Evolutionary conservation across 495 filamentous ascomycete genomes (phyloP), one percentile per base, ranked within the genome.

Genomic region (Ramalina intermedia): DNA sequence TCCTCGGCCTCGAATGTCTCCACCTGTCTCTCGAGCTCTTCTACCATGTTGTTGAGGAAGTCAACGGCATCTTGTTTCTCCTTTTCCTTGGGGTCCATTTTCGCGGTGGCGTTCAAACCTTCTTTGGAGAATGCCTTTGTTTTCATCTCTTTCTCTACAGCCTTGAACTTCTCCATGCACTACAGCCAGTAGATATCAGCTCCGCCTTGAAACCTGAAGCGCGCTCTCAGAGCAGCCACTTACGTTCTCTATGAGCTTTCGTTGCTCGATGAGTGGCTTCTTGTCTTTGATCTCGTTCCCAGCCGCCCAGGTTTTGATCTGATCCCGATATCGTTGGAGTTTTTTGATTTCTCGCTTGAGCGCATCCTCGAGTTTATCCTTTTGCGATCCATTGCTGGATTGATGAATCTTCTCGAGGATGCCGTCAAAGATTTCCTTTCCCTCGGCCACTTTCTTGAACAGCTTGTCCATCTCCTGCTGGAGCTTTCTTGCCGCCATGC

Each of bases 131-230:
- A 98, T 49, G 91, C 90, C 67, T 98, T 98, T 42, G 91, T 98
- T 70, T 98, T 98, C 90, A 98, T 96, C 64, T 95, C 91, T 71
- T 98, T 98, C 68, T 98, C 91, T n/a, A 98, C 91, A 21, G 87
- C 89, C 72, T 98, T 98, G 78, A 98, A 98, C 58, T 85, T 85
- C 68, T 98, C 91, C 91, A 98, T 98, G 81, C 94, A 87, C 93
- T 96, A 67, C 58, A 63, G 51, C 7, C 24, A 18, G 16, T 1
- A 20, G n/a, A 47, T 14, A 35, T 47, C 27, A 47, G 44, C 44
- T 36, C 26, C 1, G 11, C 27, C 20, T n/a, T 21, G 14, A 21
- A 1, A 44, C 6, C 21, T 41, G 39, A 41, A 26, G 21, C 3
- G 14, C 44, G 12, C 13, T 17, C 21, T 21, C 9, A 20, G 24